Evolutionary conservation across 2,329 filamentous ascomycete genomes (phyloP).

Genomic region (Cladophialophora bantiana): DNA sequence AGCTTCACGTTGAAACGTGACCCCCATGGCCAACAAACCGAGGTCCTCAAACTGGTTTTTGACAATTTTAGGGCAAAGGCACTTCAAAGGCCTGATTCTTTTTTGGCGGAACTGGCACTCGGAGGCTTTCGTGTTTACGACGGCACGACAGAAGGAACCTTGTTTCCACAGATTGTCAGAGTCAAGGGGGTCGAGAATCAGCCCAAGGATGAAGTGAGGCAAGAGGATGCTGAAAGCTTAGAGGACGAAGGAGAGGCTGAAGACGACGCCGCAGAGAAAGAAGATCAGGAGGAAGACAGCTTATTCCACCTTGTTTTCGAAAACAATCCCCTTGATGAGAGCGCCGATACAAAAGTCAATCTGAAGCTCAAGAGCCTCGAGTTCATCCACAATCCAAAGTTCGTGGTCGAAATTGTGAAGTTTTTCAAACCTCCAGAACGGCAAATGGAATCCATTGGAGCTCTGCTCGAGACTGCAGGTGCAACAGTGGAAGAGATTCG

Average conservation of each 20-base stretch:
- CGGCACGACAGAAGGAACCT: conserved; percentile 86
- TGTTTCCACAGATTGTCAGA: conserved; percentile 93
- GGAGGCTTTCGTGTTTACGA: conserved; percentile 94
- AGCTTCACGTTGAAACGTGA: conserved; percentile 93
- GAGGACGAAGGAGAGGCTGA: conserved; percentile 42
- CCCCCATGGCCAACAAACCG: conserved; percentile 76
- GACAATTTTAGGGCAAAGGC: conserved; percentile 93
- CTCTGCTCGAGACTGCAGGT: conserved; percentile 92
- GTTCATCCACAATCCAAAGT: conserved; percentile 95
- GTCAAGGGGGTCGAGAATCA: conserved; percentile 83
- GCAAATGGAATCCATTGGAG: conserved; percentile 98
- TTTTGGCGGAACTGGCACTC: conserved; percentile 85
- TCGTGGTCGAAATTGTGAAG: conserved; percentile 86
- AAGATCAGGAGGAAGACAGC: conserved; percentile 66
- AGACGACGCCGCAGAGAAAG: conserved; percentile 46
- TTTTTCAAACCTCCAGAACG: conserved; percentile 97
- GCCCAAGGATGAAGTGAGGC: conserved; percentile 59
- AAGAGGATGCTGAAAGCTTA: conserved; percentile 49
- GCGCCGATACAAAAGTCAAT: conserved; percentile 87
- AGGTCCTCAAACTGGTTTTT: conserved; percentile 90
- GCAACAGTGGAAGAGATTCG: conserved; percentile 94
- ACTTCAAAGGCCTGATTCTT: conserved; percentile 86
- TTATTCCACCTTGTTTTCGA: conserved; percentile 95
- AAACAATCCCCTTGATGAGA: conserved; percentile 90
- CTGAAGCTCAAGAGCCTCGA: conserved; percentile 95